Evolutionary conservation across 192 early-diverging fungal species (phyloP).

Genomic region (Geosiphon pyriformis): DNA sequence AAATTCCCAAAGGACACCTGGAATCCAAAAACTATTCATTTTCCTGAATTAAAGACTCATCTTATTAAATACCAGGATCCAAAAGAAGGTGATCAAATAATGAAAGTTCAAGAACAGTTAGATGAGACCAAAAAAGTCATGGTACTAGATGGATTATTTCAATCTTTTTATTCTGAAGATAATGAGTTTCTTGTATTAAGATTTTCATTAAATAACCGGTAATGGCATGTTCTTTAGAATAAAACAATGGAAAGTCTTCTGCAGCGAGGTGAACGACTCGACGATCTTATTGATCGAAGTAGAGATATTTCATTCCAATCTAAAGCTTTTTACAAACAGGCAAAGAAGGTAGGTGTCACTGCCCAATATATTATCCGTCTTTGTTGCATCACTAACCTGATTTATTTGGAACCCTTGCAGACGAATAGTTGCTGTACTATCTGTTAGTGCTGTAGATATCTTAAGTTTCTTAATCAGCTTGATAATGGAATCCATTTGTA

Average conservation of each 20-base stretch:
- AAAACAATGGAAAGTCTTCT: slow-evolving; percentile 83
- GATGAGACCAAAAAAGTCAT: slow-evolving; percentile 95
- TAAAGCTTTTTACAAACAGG: slow-evolving; percentile 96
- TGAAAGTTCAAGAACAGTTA: slow-evolving; percentile 91
- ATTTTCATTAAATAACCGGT: neutral
- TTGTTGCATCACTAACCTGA: neutral
- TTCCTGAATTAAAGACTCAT: slow-evolving; percentile 68
- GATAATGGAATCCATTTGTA: too few species aligned
- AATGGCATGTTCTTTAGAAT: slow-evolving; percentile 11
- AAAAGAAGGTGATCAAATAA: slow-evolving; percentile 82
- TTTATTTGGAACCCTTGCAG: slow-evolving; percentile 2
- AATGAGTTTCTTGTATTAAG: neutral
- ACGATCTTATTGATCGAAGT: slow-evolving; percentile 76
- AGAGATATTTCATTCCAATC: slow-evolving; percentile 83
- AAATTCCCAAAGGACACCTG: slow-evolving; percentile 48
- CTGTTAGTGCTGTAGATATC: too few species aligned
- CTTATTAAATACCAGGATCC: slow-evolving; percentile 88
- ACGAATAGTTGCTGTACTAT: slow-evolving; percentile 23
- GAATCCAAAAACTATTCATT: slow-evolving; percentile 36
- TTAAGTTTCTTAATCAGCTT: too few species aligned
- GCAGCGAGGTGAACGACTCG: slow-evolving; percentile 85
- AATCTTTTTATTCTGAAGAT: neutral
- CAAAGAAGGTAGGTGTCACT: slow-evolving; percentile 62
- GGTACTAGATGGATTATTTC: slow-evolving; percentile 35
- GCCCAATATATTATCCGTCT: neutral